Evolutionary conservation across 139 green algal species (phyloP).

Genomic region (Tetradesmus obliquus): DNA sequence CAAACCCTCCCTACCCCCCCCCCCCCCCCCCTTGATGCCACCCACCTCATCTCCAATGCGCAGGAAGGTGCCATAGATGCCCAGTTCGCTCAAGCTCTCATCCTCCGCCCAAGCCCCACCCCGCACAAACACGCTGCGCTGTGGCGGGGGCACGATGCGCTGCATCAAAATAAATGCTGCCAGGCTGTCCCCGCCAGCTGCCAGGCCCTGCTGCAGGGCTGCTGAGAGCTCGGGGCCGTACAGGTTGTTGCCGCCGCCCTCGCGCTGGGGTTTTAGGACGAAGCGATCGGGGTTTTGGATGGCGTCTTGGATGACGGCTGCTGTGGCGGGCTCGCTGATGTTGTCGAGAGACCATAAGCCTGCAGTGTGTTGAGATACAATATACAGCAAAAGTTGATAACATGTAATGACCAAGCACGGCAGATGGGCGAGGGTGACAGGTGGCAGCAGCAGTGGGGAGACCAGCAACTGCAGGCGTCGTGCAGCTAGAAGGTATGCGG

Average conservation of each 20-base stretch:
- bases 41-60: constrained; percentile 1
- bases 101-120: constrained; percentile 66
- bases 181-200: constrained; percentile 58
- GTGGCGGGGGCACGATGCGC: constrained; percentile 86
- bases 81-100: constrained; percentile 94
- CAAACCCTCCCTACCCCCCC: background rate
- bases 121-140: constrained; percentile 71
- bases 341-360: constrained; percentile 94
- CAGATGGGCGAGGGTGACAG: no score
- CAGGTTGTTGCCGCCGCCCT: constrained; percentile 98
- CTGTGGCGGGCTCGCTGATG: constrained; percentile 57
- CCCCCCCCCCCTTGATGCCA: background rate
- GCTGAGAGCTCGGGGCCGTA: constrained; percentile 82
- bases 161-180: constrained; percentile 98
- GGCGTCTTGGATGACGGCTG: constrained; percentile 70
- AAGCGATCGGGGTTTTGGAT: constrained; percentile 80
- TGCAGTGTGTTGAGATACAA: background rate
- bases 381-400: background rate
- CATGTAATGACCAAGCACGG: no score
- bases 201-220: constrained; percentile 52
- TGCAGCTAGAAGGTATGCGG: no score
- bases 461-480: no score
- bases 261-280: constrained; percentile 96
- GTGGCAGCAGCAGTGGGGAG: background rate
- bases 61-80: constrained; percentile 88